Evolutionary conservation across 768 basidiomycete genomes (phyloP), one percentile per base, ranked within the genome.

Genomic region (Strobilomyces echinocephalus): DNA sequence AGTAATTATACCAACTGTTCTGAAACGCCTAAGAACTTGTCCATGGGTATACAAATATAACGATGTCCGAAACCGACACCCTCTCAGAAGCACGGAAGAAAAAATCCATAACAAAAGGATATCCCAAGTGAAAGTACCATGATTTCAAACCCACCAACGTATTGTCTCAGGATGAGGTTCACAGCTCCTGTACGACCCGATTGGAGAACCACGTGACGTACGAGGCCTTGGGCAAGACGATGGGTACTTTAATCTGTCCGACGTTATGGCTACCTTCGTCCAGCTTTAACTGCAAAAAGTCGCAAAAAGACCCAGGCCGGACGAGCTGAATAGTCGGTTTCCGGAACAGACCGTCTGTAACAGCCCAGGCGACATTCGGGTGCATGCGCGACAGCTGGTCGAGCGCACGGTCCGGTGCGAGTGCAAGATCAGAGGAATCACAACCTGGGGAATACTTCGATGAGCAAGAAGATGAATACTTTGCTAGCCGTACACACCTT

Each of bases 241-340:
- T 34, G 0, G 61, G 64, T 34, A 67, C 54, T 16, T 65, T 65
- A 36, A 62, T 36, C 36, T 62, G 57, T 6, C 55, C 60, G 3
- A 54, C 11, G 12, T 24, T 41, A 0, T 35, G 18, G 2, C 43
- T 46, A 2, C 50, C 35, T 40, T 48, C 45, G 34, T 67, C 21
- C 0, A 47, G 46, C n/a, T 41, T 63, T 31, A 54, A 34, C 15
- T 52, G 55, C 20, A 56, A 52, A 38, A 57, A 67, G 1, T 50
- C 63, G 9, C 52, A 52, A 36, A 66, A 34, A 4, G 34, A 7
- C 7, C 30, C 30, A 30, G 30, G 30, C 6, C 30, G 30, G 30
- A 30, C 30, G 6, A 30, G 30, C 30, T 9, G 30, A 9, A 30
- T 30, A 30, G 30, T 30, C 6, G 30, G 30, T 30, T 30, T 30